Percentiles rank a stretch among this genome's conserved stretches.
phyloP scores from a whole-genome alignment of 1,139 yeast genomes.

The Scheffersomyces parashehatae region DNA sequence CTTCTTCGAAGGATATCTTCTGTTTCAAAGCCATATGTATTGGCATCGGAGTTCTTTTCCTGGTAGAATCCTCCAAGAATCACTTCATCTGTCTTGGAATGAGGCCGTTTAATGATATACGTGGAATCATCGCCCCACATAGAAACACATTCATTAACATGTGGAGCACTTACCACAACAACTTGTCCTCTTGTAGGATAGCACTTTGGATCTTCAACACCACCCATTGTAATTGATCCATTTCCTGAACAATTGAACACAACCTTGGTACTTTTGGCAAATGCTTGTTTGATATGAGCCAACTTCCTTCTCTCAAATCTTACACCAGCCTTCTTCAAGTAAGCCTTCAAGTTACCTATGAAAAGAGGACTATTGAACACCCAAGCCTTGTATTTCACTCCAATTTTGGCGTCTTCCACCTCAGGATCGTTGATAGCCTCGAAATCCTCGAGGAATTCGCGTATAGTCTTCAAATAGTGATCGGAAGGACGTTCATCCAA shows the following conservation, averaged over 20 bases:
- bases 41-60: constrained; percentile 13
- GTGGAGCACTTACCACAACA: constrained; percentile 13
- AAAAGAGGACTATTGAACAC: constrained; percentile 24
- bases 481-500: constrained; percentile 3
- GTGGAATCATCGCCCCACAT: constrained; percentile 15
- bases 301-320: constrained; percentile 8
- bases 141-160: constrained; percentile 6
- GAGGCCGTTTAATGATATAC: constrained; percentile 17
- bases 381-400: constrained; percentile 20
- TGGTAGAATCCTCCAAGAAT: constrained; percentile 19
- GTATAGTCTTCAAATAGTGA: constrained; percentile 2
- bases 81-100: constrained; percentile 15
- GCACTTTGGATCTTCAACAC: constrained; percentile 9
- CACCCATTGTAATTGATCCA: constrained; percentile 18
- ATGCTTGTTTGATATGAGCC: constrained; percentile 9
- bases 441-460: constrained; percentile 6
- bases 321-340: constrained; percentile 13
- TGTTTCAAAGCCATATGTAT: constrained; percentile 11
- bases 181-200: constrained; percentile 12
- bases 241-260: constrained; percentile 20
- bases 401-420: constrained; percentile 14
- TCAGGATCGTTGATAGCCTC: not conserved
- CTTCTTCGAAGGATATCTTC: constrained; percentile 14
- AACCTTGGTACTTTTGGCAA: constrained; percentile 3
- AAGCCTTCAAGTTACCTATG: constrained; percentile 9